phyloP scores from a whole-genome alignment of 2,329 filamentous ascomycete species.

The Blumeriella jaapii region DNA sequence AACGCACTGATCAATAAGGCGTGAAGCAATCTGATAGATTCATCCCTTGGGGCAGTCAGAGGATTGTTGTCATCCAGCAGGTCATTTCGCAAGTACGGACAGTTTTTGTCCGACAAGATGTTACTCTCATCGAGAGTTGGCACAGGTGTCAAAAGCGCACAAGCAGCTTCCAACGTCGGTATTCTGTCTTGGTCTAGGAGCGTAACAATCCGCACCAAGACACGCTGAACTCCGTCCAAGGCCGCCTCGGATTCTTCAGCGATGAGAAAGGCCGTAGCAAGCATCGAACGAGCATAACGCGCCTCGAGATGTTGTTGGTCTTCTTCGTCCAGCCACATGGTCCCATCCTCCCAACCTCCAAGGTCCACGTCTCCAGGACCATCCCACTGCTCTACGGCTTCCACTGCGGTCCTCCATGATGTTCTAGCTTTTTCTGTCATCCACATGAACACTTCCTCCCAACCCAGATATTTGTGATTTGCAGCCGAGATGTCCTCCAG shows the following conservation, averaged over 20 bases:
- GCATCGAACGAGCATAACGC: slow-evolving; percentile 54
- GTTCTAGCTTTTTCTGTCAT: slow-evolving; percentile 46
- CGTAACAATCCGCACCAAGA: slow-evolving; percentile 46
- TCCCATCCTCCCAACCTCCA: slow-evolving; percentile 42
- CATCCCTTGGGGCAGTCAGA: slow-evolving; percentile 48
- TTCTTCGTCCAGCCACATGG: slow-evolving; percentile 46
- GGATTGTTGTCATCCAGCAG: slow-evolving; percentile 49
- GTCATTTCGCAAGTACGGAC: slow-evolving; percentile 36
- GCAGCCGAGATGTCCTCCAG: slow-evolving; percentile 19
- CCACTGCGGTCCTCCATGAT: slow-evolving; percentile 51
- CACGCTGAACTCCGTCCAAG: slow-evolving; percentile 46
- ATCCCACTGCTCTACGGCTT: slow-evolving; percentile 59
- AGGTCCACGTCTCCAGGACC: slow-evolving; percentile 61
- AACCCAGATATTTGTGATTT: slow-evolving; percentile 42
- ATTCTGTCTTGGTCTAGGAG: slow-evolving; percentile 50
- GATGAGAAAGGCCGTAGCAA: slow-evolving; percentile 59
- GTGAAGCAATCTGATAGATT: slow-evolving; percentile 47
- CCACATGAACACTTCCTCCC: slow-evolving; percentile 61
- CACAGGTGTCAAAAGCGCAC: slow-evolving; percentile 35
- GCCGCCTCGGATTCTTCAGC: slow-evolving; percentile 46
- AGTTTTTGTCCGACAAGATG: slow-evolving; percentile 32
- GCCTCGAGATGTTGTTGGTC: slow-evolving; percentile 47
- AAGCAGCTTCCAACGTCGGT: slow-evolving; percentile 38
- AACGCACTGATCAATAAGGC: slow-evolving; percentile 51
- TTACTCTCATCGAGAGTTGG: slow-evolving; percentile 22